These are phyloP conservation scores for Suhomyces tanzawaensis DNA, from an alignment of 805 yeast genomes.

Conservation along the genomic window DNA sequence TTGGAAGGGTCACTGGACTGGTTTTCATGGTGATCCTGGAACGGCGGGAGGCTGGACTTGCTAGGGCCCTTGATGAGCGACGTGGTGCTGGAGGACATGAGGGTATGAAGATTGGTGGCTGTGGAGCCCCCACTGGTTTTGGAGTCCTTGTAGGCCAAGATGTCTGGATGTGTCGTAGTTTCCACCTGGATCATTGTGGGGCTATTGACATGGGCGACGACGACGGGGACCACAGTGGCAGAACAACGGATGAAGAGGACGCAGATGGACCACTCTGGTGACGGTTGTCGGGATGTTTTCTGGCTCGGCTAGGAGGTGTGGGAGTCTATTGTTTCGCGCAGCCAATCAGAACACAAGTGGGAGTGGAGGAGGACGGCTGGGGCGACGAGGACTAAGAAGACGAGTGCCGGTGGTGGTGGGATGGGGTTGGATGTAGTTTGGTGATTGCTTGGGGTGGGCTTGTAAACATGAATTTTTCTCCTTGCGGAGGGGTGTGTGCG, in stretches of 20 bases:
- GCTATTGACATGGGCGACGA: not conserved
- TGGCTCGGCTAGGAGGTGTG: not conserved
- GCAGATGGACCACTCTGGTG: too few relatives aligned
- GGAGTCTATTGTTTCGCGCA: too few relatives aligned
- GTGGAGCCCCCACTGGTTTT: not conserved
- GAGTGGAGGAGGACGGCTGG: too few relatives aligned
- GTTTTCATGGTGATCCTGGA: not conserved
- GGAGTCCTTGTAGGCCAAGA: conserved; percentile 1
- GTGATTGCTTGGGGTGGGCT: not conserved
- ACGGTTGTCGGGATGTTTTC: too few relatives aligned
- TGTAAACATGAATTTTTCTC: not conserved
- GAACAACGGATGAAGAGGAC: too few relatives aligned
- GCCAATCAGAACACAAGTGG: too few relatives aligned
- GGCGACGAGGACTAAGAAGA: too few relatives aligned
- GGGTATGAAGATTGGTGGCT: not conserved
- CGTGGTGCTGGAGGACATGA: not conserved
- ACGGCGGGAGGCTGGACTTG: not conserved
- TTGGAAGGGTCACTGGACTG: conserved; percentile 4
- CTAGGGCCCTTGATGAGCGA: not conserved
- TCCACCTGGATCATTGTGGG: conserved; percentile 4
- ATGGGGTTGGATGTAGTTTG: not conserved
- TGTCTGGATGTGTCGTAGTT: not conserved
- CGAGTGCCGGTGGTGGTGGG: not conserved
- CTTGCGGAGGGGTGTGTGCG: conserved; percentile 1
- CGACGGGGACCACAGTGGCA: too few relatives aligned